Conservation (phyloP, 805 yeast genomes). For the Yamadazyma sp. region DNA sequence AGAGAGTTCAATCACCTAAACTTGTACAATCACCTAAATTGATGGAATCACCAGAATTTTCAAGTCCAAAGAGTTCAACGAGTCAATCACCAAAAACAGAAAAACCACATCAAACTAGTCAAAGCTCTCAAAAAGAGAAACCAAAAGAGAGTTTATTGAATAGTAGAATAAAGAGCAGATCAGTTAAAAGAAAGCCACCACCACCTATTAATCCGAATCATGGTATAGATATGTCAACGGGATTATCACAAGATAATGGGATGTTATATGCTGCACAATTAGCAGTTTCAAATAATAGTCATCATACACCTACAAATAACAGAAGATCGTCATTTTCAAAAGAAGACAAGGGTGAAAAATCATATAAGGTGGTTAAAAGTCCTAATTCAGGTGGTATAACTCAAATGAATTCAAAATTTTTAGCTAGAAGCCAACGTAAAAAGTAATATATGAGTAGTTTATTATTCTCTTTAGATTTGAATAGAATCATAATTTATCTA, state of each 20-base stretch:
- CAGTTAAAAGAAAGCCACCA: slow-evolving; percentile 28
- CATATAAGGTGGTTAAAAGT: slow-evolving; percentile 2
- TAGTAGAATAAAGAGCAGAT: slow-evolving; percentile 14
- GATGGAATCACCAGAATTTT: slow-evolving; percentile 4
- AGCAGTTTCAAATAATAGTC: slow-evolving; percentile 36
- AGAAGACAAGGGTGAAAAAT: slow-evolving; percentile 17
- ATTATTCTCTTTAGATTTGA: too few relatives aligned
- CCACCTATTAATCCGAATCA: slow-evolving; percentile 21
- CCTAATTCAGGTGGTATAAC: slow-evolving; percentile 32
- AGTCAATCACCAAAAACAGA: neutral
- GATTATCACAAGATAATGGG: slow-evolving; percentile 21
- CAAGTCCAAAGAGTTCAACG: neutral
- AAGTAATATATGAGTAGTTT: too few relatives aligned
- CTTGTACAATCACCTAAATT: slow-evolving; percentile 23
- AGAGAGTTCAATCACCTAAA: slow-evolving; percentile 16
- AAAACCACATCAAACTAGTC: neutral
- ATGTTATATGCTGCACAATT: slow-evolving; percentile 43
- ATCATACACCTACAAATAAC: slow-evolving; percentile 16
- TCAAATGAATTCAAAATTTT: slow-evolving; percentile 56
- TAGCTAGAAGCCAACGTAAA: slow-evolving; percentile 54
- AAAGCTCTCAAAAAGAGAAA: neutral
- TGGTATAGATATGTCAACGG: slow-evolving; percentile 30
- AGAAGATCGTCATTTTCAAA: slow-evolving; percentile 38
- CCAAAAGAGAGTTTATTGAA: slow-evolving; percentile 14
- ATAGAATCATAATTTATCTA: too few relatives aligned